These are phyloP conservation scores for Podospora appendiculata DNA, from an alignment of 495 filamentous ascomycete genomes.

Conservation along the genomic window DNA sequence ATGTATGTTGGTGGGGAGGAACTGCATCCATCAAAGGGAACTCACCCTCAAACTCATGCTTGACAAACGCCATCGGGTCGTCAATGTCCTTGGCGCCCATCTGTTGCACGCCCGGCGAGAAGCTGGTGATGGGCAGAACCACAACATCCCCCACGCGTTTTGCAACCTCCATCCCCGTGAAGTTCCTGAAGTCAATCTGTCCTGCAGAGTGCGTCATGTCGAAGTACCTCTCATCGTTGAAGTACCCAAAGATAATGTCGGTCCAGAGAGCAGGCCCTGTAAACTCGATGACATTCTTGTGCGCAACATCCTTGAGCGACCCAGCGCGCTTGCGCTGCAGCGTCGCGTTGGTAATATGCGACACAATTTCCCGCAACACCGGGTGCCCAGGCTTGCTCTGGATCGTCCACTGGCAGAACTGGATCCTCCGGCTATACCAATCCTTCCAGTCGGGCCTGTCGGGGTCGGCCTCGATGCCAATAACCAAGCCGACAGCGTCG, in stretches of 20 bases:
- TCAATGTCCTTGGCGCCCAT: slow-evolving; percentile 90
- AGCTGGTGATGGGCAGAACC: slow-evolving; percentile 91
- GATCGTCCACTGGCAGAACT: slow-evolving; percentile 99
- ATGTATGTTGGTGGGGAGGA: background rate
- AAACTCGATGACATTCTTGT: slow-evolving; percentile 88
- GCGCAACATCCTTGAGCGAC: slow-evolving; percentile 52
- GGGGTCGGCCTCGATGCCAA: slow-evolving; percentile 95
- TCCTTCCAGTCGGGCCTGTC: slow-evolving; percentile 86
- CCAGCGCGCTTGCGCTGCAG: slow-evolving; percentile 66
- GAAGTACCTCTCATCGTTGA: slow-evolving; percentile 89
- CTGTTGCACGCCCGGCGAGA: slow-evolving; percentile 88
- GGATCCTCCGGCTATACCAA: slow-evolving; percentile 93
- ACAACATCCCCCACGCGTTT: slow-evolving; percentile 94
- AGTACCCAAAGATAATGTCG: slow-evolving; percentile 81
- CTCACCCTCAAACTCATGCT: slow-evolving; percentile 91
- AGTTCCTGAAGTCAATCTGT: slow-evolving; percentile 79
- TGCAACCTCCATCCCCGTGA: slow-evolving; percentile 72
- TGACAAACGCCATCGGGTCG: slow-evolving; percentile 95
- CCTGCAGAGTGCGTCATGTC: slow-evolving; percentile 61
- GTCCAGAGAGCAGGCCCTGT: slow-evolving; percentile 96
- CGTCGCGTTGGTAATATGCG: slow-evolving; percentile 75
- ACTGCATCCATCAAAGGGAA: background rate
- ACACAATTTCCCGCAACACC: slow-evolving; percentile 78
- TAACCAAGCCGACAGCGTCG: slow-evolving; percentile 69
- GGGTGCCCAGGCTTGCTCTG: slow-evolving; percentile 93